Percentiles rank a stretch among this genome's conserved stretches.
phyloP scores from a whole-genome alignment of 2,329 filamentous ascomycete species.

The Botryosphaeria dothidea region DNA sequence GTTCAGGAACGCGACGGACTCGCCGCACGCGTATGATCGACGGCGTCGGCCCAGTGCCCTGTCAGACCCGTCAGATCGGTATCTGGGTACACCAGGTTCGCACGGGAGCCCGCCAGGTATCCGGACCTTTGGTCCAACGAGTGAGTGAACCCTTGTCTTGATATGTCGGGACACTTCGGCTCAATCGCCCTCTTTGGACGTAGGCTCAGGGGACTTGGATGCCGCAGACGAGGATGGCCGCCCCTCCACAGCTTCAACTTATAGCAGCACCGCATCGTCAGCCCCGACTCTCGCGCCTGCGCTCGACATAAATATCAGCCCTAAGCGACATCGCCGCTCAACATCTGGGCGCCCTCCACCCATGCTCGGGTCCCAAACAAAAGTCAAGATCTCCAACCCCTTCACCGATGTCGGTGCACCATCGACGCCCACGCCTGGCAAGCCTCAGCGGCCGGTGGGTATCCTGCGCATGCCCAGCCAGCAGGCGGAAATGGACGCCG shows the following conservation, averaged over 20 bases:
- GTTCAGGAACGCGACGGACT: slow-evolving; percentile 31
- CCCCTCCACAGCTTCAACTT: slow-evolving; percentile 31
- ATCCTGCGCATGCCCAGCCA: slow-evolving; percentile 70
- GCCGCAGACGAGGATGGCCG: slow-evolving; percentile 31
- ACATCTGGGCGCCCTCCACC: slow-evolving; percentile 35
- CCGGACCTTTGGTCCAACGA: slow-evolving; percentile 9
- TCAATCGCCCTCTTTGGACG: not conserved
- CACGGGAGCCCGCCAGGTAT: not conserved
- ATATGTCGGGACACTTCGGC: not conserved
- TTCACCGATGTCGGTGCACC: slow-evolving; percentile 25
- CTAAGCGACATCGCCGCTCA: slow-evolving; percentile 37
- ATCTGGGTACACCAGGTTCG: slow-evolving; percentile 32
- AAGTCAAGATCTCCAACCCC: slow-evolving; percentile 19
- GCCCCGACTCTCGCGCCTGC: slow-evolving; percentile 34
- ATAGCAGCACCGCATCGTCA: slow-evolving; percentile 25
- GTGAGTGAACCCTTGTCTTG: not conserved
- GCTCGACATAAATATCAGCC: slow-evolving; percentile 33
- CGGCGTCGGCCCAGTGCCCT: slow-evolving; percentile 37
- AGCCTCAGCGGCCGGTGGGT: slow-evolving; percentile 41
- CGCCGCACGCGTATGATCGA: slow-evolving; percentile 24
- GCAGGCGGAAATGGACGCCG: slow-evolving; percentile 74
- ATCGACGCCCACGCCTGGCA: slow-evolving; percentile 31
- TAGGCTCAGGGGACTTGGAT: slow-evolving; percentile 4
- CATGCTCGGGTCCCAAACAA: slow-evolving; percentile 33
- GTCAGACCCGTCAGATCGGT: slow-evolving; percentile 38